Evolutionary conservation across 345 rosid species (phyloP).

Genomic region (Salix purpurea): DNA sequence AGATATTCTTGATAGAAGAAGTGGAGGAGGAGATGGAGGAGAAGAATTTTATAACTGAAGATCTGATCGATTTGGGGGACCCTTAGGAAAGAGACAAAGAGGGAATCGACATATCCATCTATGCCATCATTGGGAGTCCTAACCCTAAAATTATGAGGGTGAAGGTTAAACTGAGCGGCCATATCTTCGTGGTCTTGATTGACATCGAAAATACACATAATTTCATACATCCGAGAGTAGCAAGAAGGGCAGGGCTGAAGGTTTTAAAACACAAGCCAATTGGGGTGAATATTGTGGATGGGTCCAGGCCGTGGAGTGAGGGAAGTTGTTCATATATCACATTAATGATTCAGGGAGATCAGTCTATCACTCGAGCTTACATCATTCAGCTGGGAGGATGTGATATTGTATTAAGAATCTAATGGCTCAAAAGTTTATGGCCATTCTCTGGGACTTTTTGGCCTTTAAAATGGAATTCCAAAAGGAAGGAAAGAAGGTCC

Average conservation of each 20-base stretch:
- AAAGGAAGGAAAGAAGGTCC: too few species aligned
- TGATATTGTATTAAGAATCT: neutral
- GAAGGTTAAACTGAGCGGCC: fast-evolving
- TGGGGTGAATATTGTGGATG: neutral
- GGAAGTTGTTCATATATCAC: too few species aligned
- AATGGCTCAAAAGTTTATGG: too few species aligned
- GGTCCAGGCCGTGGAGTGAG: neutral
- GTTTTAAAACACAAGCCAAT: neutral
- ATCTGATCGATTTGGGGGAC: too few species aligned
- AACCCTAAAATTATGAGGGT: neutral
- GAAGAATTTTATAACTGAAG: too few species aligned
- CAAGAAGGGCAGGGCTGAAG: neutral
- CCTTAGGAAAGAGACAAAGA: too few species aligned
- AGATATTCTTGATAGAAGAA: too few species aligned
- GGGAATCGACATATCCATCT: neutral
- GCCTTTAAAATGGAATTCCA: too few species aligned
- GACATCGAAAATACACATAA: neutral
- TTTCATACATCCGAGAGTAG: neutral
- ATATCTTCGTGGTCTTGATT: neutral
- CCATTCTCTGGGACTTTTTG: too few species aligned
- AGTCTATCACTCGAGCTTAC: neutral
- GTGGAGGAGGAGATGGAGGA: neutral
- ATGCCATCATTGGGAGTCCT: neutral
- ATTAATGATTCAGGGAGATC: neutral
- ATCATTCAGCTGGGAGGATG: neutral